phyloP scores from a whole-genome alignment of 441 rosid genomes.

The Erodium texanum region DNA sequence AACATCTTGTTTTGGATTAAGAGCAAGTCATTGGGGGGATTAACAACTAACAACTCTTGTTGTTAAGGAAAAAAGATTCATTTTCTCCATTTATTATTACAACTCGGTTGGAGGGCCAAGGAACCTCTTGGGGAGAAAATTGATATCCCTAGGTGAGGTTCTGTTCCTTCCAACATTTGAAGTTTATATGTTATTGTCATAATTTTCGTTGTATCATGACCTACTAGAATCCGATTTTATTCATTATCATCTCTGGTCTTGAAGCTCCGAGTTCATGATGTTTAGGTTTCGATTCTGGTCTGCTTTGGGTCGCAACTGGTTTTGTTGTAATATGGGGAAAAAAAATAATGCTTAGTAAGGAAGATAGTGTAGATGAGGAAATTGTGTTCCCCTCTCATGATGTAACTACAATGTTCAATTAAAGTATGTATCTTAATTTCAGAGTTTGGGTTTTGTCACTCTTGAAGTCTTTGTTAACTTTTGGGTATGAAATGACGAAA shows the following conservation, averaged over 20 bases:
- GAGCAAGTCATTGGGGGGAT: constrained; percentile 25
- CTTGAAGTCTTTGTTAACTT: no score
- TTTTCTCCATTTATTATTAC: constrained; percentile 54
- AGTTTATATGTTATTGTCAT: constrained; percentile 2
- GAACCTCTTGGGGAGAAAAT: background rate
- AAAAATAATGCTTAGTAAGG: constrained; percentile 18
- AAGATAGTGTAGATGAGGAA: constrained; percentile 12
- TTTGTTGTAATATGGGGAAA: constrained; percentile 23
- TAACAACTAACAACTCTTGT: background rate
- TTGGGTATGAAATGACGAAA: no score
- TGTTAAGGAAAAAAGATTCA: constrained; percentile 24
- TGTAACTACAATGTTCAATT: constrained; percentile 26
- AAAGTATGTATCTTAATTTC: no score
- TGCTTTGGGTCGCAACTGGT: constrained; percentile 12
- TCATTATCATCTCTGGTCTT: background rate
- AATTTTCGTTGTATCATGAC: background rate
- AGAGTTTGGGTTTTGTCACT: no score
- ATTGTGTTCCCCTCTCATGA: constrained; percentile 17
- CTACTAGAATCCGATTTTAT: background rate
- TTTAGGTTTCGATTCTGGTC: constrained; percentile 5
- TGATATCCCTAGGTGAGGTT: background rate
- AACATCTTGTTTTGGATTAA: constrained; percentile 29
- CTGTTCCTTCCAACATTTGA: background rate
- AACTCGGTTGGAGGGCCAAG: constrained; percentile 6
- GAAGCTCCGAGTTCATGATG: background rate